Percentiles rank a stretch among this genome's conserved stretches.
phyloP scores from a whole-genome alignment of 352 stramenopile genomes.

The Phytophthora sp. region DNA sequence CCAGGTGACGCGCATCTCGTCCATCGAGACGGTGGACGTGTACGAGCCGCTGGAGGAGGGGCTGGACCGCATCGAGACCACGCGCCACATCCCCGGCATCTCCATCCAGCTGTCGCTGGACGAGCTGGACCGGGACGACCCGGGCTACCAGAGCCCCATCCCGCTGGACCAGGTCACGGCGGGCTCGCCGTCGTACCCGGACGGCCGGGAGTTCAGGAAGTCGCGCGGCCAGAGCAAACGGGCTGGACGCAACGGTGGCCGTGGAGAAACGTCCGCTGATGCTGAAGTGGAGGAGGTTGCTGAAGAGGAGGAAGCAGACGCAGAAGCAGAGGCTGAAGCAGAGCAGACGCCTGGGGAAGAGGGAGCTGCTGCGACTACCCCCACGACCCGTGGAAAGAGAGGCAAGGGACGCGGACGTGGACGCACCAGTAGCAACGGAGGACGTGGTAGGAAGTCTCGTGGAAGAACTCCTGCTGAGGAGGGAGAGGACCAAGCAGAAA shows the following conservation, averaged over 20 bases:
- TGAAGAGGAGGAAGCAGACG: slow-evolving; percentile 8
- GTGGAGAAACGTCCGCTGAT: slow-evolving; percentile 3
- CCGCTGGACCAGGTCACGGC: slow-evolving; percentile 56
- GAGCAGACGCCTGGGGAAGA: slow-evolving; percentile 18
- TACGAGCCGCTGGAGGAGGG: slow-evolving; percentile 89
- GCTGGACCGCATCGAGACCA: slow-evolving; percentile 78
- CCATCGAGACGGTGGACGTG: slow-evolving; percentile 80
- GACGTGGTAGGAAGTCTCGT: slow-evolving; percentile 24
- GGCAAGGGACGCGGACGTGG: slow-evolving; percentile 47
- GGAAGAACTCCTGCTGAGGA: slow-evolving; percentile 19
- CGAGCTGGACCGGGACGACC: slow-evolving; percentile 54
- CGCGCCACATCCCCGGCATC: slow-evolving; percentile 76
- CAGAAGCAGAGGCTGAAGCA: slow-evolving; percentile 2
- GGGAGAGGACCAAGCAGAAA: slow-evolving; percentile 17
- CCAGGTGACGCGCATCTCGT: slow-evolving; percentile 81
- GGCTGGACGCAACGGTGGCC: slow-evolving; percentile 13
- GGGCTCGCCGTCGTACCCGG: slow-evolving; percentile 41
- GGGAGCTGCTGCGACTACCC: slow-evolving; percentile 3
- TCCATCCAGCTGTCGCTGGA: slow-evolving; percentile 79
- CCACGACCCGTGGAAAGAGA: slow-evolving; percentile 35
- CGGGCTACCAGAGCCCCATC: slow-evolving; percentile 80
- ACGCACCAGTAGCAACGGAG: slow-evolving; percentile 35
- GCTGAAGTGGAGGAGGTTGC: slow-evolving; percentile 8
- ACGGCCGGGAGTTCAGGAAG: slow-evolving; percentile 38
- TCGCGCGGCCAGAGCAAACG: slow-evolving; percentile 27